Conservation (phyloP, 129 eudicot species). For the Flaveria sonorensis region DNA sequence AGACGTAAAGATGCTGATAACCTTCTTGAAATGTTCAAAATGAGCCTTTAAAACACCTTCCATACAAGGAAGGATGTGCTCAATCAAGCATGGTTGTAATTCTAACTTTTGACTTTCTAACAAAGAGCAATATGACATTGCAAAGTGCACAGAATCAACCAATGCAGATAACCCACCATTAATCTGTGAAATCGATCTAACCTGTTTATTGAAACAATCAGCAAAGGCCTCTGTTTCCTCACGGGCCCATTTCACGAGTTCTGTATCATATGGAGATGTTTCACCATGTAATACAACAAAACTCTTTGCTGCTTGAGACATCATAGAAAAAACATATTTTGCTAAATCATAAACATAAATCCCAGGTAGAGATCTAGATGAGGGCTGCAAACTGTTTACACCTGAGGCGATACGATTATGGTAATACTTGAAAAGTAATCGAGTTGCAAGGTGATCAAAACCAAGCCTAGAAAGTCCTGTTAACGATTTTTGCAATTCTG, state of each 20-base stretch:
- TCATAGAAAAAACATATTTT: constrained; percentile 51
- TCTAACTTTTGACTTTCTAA: constrained; percentile 55
- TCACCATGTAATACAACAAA: constrained; percentile 55
- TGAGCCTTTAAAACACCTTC: constrained; percentile 48
- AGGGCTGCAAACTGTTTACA: constrained; percentile 40
- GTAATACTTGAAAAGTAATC: constrained; percentile 59
- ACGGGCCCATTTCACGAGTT: constrained; percentile 53
- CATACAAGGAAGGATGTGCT: constrained; percentile 52
- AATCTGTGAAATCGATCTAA: constrained; percentile 49
- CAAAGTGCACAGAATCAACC: constrained; percentile 52
- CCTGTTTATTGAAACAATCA: constrained; percentile 41
- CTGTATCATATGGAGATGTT: constrained; percentile 44
- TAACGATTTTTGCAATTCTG: constrained; percentile 66
- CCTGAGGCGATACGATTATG: constrained; percentile 51
- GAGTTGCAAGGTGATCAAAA: constrained; percentile 54
- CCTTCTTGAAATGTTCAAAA: constrained; percentile 58
- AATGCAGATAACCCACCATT: constrained; percentile 48
- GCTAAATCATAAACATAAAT: constrained; percentile 47
- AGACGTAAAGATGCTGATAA: constrained; percentile 54
- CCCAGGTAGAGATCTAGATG: constrained; percentile 41
- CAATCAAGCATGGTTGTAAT: constrained; percentile 50
- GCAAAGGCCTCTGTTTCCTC: constrained; percentile 65
- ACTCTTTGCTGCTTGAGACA: constrained; percentile 72
- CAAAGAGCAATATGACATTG: constrained; percentile 63
- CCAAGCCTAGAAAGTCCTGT: constrained; percentile 70